A percentile compares a stretch with the other conserved stretches of the same genome.
phyloP scores from a whole-genome alignment of 108 stramenopile genomes.

The Skeletonema potamos region DNA sequence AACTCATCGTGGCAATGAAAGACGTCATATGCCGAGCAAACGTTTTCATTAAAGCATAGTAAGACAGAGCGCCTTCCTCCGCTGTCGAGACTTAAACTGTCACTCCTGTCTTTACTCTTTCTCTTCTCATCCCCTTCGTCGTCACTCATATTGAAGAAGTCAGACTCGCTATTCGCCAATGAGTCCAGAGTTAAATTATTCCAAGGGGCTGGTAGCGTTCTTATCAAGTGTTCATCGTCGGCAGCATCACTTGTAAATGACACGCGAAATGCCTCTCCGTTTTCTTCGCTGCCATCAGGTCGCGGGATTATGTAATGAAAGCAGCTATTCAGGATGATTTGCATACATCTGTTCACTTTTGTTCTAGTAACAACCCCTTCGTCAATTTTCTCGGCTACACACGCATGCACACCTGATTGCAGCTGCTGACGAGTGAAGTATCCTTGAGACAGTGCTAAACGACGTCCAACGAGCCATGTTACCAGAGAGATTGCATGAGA shows the following conservation, averaged over 20 bases:
- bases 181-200: conserved; percentile 54
- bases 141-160: conserved; percentile 31
- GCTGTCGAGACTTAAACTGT: conserved; percentile 41
- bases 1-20: conserved; percentile 91
- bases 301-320: conserved; percentile 90
- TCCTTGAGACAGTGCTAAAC: conserved; percentile 68
- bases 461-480: conserved; percentile 85
- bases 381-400: conserved; percentile 77
- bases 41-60: conserved; percentile 90
- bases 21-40: conserved; percentile 82
- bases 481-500: conserved; percentile 81
- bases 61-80: conserved; percentile 76
- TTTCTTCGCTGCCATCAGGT: conserved; percentile 83
- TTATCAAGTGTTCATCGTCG: conserved; percentile 61
- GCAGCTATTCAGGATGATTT: conserved; percentile 89
- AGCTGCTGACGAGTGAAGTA: conserved; percentile 86
- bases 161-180: conserved; percentile 8
- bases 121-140: conserved; percentile 47
- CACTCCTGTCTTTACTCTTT: conserved; percentile 20
- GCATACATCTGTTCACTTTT: conserved; percentile 90
- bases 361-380: conserved; percentile 80
- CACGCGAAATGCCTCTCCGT: conserved; percentile 64
- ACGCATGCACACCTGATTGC: conserved; percentile 83
- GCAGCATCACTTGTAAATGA: conserved; percentile 51
- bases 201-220: conserved; percentile 70